Conservation (phyloP, 129 eudicot genomes). For the Apium graveolens region DNA sequence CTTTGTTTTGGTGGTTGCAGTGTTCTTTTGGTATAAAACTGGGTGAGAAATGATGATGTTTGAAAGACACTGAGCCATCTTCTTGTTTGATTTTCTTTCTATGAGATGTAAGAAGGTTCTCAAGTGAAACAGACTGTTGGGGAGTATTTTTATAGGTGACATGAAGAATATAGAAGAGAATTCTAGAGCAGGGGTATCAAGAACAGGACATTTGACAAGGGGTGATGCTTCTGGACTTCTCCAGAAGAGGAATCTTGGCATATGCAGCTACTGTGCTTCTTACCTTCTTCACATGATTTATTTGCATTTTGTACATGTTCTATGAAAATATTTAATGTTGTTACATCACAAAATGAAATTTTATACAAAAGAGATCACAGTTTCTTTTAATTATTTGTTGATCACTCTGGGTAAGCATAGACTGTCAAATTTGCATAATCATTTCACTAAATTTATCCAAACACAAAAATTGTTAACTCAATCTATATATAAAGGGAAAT, state of each 20-base stretch:
- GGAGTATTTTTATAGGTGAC: conserved; percentile 16
- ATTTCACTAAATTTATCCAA: background rate
- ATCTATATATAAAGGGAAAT: too few relatives aligned
- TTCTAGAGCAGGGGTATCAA: conserved; percentile 27
- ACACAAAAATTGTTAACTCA: background rate
- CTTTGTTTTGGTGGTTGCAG: conserved; percentile 11
- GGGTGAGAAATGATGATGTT: conserved; percentile 26
- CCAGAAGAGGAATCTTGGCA: conserved; percentile 10
- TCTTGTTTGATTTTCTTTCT: background rate
- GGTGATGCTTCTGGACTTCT: conserved; percentile 20
- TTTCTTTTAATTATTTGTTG: too few relatives aligned
- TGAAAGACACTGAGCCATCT: conserved; percentile 46
- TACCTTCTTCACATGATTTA: too few relatives aligned
- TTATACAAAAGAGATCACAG: too few relatives aligned
- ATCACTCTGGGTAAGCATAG: too few relatives aligned
- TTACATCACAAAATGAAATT: too few relatives aligned
- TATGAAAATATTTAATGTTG: too few relatives aligned
- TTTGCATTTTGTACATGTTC: too few relatives aligned
- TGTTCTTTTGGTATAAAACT: conserved; percentile 15
- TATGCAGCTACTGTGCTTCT: background rate
- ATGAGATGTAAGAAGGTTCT: background rate
- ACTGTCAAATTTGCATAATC: too few relatives aligned
- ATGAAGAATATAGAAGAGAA: conserved; percentile 26
- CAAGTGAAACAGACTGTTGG: background rate
- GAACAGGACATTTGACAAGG: too few relatives aligned